A percentile compares a stretch with the other conserved stretches of the same genome.
Conservation (phyloP, 2,329 filamentous ascomycete species). For the Hypocrella siamensis region DNA sequence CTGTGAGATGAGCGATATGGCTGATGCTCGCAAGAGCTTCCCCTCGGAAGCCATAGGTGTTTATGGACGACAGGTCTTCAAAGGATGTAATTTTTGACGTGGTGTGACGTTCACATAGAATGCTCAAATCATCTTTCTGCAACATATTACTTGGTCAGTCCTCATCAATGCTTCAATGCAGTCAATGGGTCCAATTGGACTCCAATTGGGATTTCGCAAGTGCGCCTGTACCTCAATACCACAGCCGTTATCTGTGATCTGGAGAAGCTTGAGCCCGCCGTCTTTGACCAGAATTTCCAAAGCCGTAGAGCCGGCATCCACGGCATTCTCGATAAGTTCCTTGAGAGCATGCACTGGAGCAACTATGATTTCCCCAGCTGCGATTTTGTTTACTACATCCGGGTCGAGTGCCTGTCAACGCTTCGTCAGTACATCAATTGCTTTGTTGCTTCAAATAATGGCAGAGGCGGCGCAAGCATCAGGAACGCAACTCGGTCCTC, state of each 20-base stretch:
- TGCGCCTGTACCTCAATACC: slow-evolving; percentile 62
- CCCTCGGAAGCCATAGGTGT: slow-evolving; percentile 93
- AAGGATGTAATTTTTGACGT: slow-evolving; percentile 92
- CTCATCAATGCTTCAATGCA: too few relatives aligned
- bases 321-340: slow-evolving; percentile 90
- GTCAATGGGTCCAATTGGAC: too few relatives aligned
- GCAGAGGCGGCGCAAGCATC: too few relatives aligned
- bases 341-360: slow-evolving; percentile 93
- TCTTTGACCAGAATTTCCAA: slow-evolving; percentile 90
- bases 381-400: slow-evolving; percentile 96
- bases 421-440: too few relatives aligned
- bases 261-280: slow-evolving; percentile 82
- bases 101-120: slow-evolving; percentile 90
- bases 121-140: slow-evolving; percentile 77
- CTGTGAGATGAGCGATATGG: slow-evolving; percentile 88
- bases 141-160: too few relatives aligned
- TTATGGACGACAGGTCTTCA: slow-evolving; percentile 78
- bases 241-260: slow-evolving; percentile 94
- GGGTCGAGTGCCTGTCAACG: slow-evolving; percentile 63
- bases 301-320: slow-evolving; percentile 89
- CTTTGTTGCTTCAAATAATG: too few relatives aligned
- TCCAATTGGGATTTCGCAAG: background rate
- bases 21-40: slow-evolving; percentile 96
- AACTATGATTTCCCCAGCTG: slow-evolving; percentile 94
- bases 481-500: too few relatives aligned